Evolutionary conservation across 306 rosid species (phyloP), one percentile per base, ranked within the genome.

Genomic region (Corylus avellana): DNA sequence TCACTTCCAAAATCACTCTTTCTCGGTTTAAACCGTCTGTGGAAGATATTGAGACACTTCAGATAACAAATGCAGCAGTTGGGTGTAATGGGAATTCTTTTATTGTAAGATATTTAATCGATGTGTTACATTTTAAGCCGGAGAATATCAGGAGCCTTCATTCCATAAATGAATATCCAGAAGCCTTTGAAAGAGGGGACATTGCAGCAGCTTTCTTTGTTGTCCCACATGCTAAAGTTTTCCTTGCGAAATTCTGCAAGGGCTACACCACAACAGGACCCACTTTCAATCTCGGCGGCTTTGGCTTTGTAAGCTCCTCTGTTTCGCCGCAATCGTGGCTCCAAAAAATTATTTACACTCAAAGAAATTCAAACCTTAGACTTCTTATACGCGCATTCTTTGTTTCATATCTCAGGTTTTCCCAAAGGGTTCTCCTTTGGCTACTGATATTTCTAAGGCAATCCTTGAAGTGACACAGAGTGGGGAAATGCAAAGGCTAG

Each of bases 171-270:
- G 90, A 88, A 39, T 90, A 90, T 76, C 88, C 89, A 32, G 49
- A 47, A 3, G 91, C 92, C 46, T 89, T 90, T 67, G 54, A 77
- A 66, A 86, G 37, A 27, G 85, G 85, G n/a, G 77, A 85, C 0
- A 90, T 90, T 46, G 72, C 66, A 72, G 95, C 95, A 0, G 93
- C 93, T 76, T 90, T 90, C 92, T 88, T 90, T 53, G 81, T 84
- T 46, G 74, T 58, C 0, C 93, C 95, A n/a, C 92, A 90, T 50
- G 89, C 92, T 7, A 79, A 88, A 72, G 91, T 89, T 58, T 92
- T 92, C 81, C 88, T 90, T 8, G 84, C 95, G 47, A 86, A 69
- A 72, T 81, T 87, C 78, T 82, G 96, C 78, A 70, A 70, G 10
- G 93, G 90, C 63, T 74, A 74, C 74, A 66, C 48, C 51, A 83